Percentiles rank a stretch among this genome's conserved stretches.
phyloP scores from a whole-genome alignment of 2,329 filamentous ascomycete genomes.

The Paraconiothyrium sp. region DNA sequence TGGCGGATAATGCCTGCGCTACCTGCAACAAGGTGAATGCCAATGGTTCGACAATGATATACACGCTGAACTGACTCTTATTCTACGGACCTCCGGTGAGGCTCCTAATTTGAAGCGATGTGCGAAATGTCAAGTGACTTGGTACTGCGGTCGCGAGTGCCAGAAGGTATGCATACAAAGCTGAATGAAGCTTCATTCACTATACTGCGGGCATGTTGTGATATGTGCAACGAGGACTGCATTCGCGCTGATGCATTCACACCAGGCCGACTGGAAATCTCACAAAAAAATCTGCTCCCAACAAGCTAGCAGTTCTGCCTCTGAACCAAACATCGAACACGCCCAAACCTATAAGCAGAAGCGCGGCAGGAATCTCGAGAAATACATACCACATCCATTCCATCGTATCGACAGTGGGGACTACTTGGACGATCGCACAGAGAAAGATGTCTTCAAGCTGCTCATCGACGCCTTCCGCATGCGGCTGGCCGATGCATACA shows the following conservation, averaged over 20 bases:
- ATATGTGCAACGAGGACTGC: too few species aligned
- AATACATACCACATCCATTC: conserved; percentile 34
- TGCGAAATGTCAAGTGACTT: conserved; percentile 37
- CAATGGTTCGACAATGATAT: background rate
- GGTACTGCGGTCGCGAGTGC: conserved; percentile 47
- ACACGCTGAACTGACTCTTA: conserved; percentile 22
- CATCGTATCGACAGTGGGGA: conserved; percentile 29
- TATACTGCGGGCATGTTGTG: too few species aligned
- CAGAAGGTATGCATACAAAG: conserved; percentile 29
- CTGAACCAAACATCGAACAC: conserved; percentile 9
- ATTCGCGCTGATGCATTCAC: background rate
- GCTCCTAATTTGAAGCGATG: conserved; percentile 33
- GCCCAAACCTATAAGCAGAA: conserved; percentile 9
- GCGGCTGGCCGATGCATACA: conserved; percentile 33
- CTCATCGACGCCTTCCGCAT: conserved; percentile 44
- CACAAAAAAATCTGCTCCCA: conserved; percentile 45
- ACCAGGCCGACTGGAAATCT: conserved; percentile 35
- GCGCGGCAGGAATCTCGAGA: conserved; percentile 25
- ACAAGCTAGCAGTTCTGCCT: conserved; percentile 3
- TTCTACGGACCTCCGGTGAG: conserved; percentile 29
- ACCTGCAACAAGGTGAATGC: conserved; percentile 3
- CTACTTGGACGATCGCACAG: conserved; percentile 37
- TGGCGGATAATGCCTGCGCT: conserved; percentile 3
- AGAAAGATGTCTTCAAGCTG: conserved; percentile 39
- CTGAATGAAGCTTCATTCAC: too few species aligned